Conservation (phyloP, 176 grass and related monocot genomes). For the Eremochloa ophiuroides region DNA sequence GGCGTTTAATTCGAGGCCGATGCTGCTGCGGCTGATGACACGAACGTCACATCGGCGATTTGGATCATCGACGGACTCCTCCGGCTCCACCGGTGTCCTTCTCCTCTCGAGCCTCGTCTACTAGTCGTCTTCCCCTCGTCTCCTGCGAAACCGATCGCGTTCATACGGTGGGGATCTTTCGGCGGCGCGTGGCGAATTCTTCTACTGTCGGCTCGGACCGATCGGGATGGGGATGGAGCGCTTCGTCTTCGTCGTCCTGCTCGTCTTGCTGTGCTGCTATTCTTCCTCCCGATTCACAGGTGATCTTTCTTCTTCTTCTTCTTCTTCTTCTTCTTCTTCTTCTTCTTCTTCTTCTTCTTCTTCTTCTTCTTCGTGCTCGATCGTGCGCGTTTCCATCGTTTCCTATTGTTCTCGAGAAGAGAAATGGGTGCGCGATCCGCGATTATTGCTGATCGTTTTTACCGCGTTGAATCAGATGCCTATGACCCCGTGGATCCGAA, state of each 20-base stretch:
- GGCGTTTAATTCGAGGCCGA: slow-evolving; percentile 48
- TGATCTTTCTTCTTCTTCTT: background rate
- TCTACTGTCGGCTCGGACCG: background rate
- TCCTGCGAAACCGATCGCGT: slow-evolving; percentile 1
- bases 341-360: background rate
- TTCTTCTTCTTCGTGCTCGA: background rate
- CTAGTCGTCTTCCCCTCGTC: slow-evolving; percentile 24
- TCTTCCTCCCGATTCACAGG: slow-evolving; percentile 25
- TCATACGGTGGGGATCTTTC: background rate
- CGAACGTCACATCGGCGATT: slow-evolving; percentile 10
- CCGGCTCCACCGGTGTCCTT: background rate
- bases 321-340: background rate
- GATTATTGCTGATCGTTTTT: background rate
- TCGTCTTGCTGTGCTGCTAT: background rate
- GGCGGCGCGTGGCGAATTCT: background rate
- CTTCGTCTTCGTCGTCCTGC: slow-evolving; percentile 7
- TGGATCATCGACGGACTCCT: background rate
- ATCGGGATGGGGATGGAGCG: background rate
- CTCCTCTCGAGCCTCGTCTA: slow-evolving; percentile 20
- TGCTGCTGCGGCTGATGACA: background rate
- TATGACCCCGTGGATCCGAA: slow-evolving; percentile 70
- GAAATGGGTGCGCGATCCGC: background rate
- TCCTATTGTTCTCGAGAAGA: background rate
- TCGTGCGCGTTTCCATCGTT: background rate
- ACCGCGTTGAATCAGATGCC: slow-evolving; percentile 25